phyloP scores from a whole-genome alignment of 176 grass and related monocot species.

The Ensete glaucum region DNA sequence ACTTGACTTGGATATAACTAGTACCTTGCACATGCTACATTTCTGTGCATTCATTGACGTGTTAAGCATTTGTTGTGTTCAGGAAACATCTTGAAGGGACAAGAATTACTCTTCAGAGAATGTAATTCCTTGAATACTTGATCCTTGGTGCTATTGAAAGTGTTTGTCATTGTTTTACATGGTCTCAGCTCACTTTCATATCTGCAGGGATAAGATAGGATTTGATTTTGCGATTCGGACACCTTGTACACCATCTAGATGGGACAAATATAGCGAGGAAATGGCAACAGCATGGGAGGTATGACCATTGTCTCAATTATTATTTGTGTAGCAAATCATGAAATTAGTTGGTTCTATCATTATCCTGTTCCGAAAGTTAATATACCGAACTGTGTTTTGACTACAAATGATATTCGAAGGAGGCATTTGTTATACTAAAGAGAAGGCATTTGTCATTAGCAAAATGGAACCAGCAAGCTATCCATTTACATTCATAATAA shows the following conservation, averaged over 20 bases:
- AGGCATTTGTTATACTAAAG: too few relatives aligned
- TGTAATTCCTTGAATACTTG: conserved; percentile 30
- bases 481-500: too few relatives aligned
- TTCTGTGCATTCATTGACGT: not conserved
- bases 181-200: conserved; percentile 1
- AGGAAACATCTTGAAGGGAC: conserved; percentile 98
- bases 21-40: not conserved
- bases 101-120: conserved; percentile 84
- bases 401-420: too few relatives aligned
- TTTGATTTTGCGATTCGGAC: conserved; percentile 97
- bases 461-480: too few relatives aligned
- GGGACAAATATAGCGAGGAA: conserved; percentile 87
- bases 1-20: not conserved
- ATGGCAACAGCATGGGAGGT: conserved; percentile 93
- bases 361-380: not conserved
- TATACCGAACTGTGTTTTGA: too few relatives aligned
- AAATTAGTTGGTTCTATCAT: not conserved
- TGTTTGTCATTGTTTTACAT: not conserved
- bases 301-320: not conserved
- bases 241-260: conserved; percentile 93
- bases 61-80: conserved; percentile 33
- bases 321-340: conserved; percentile 8
- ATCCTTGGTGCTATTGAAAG: not conserved
- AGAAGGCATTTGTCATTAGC: too few relatives aligned
- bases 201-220: conserved; percentile 65